phyloP scores from a whole-genome alignment of 2,329 filamentous ascomycete species.

The Trichoderma koningii region DNA sequence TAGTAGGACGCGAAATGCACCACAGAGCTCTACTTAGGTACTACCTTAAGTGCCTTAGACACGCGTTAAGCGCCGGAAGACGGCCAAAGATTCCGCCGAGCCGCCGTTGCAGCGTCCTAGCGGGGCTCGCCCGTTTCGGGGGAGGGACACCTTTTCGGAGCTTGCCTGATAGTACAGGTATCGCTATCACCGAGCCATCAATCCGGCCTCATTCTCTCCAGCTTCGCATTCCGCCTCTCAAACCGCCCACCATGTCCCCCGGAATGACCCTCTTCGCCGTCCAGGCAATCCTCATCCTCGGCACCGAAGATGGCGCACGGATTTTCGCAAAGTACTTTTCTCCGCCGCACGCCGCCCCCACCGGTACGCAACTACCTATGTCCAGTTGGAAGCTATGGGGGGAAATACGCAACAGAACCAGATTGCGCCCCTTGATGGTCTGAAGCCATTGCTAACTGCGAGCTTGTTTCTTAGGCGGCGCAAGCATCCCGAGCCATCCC shows the following conservation, averaged over 20 bases:
- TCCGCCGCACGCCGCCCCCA: conserved; percentile 54
- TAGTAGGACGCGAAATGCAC: conserved; percentile 19
- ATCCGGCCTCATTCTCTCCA: background rate
- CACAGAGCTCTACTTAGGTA: conserved; percentile 23
- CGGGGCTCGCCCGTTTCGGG: conserved; percentile 30
- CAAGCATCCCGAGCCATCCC: conserved; percentile 65
- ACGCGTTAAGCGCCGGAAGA: conserved; percentile 30
- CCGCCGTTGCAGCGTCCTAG: too few species aligned
- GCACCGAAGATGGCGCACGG: conserved; percentile 83
- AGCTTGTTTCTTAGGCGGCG: conserved; percentile 37
- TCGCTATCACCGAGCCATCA: conserved; percentile 10
- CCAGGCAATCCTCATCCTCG: conserved; percentile 76
- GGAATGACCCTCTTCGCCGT: conserved; percentile 75
- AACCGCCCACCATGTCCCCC: conserved; percentile 75
- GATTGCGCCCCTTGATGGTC: conserved; percentile 23
- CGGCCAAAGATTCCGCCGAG: conserved; percentile 40
- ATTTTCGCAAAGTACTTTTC: conserved; percentile 94
- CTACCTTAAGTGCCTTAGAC: background rate
- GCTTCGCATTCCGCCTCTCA: conserved; percentile 29
- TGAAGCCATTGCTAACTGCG: conserved; percentile 38
- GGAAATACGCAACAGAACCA: background rate
- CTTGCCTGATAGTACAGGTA: conserved; percentile 5
- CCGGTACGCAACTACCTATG: conserved; percentile 36
- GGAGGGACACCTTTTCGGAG: conserved; percentile 28
- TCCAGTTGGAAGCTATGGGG: too few species aligned